A percentile compares a stretch with the other conserved stretches of the same genome.
Evolutionary conservation across 768 basidiomycete species (phyloP).

Genomic region (Termitomyces titanicus): DNA sequence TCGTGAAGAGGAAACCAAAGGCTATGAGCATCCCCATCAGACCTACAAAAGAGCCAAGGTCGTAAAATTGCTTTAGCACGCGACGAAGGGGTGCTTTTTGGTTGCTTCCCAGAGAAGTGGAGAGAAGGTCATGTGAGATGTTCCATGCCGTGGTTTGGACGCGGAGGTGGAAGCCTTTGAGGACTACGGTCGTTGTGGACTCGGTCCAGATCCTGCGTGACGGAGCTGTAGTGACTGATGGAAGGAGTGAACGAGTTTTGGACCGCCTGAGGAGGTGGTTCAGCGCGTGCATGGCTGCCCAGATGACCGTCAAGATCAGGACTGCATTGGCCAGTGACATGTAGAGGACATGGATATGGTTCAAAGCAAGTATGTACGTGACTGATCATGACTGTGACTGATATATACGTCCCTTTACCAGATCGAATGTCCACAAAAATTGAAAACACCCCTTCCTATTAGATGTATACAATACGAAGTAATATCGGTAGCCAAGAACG

Average conservation of each 20-base stretch:
- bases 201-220: conserved; percentile 13
- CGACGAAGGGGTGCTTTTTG: conserved; percentile 21
- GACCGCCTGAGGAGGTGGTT: conserved; percentile 14
- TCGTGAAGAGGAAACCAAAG: conserved; percentile 36
- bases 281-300: conserved; percentile 22
- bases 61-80: conserved; percentile 39
- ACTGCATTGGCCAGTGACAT: conserved; percentile 21
- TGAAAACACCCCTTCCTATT: conserved; percentile 10
- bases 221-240: background rate
- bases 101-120: conserved; percentile 29
- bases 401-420: background rate
- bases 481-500: conserved; percentile 12
- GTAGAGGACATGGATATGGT: conserved; percentile 3
- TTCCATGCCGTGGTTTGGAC: conserved; percentile 53
- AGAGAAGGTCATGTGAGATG: conserved; percentile 40
- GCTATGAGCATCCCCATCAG: conserved; percentile 45
- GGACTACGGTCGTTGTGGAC: conserved; percentile 18
- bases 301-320: conserved; percentile 20
- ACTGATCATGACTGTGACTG: background rate
- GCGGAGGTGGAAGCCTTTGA: conserved; percentile 30
- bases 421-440: background rate
- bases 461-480: conserved; percentile 12
- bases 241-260: conserved; percentile 8
- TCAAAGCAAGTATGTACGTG: background rate
- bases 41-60: conserved; percentile 42